Evolutionary conservation across 1,284 basidiomycete species (phyloP), one percentile per base, ranked within the genome.

Genomic region (Gastroboletus turbinatus): DNA sequence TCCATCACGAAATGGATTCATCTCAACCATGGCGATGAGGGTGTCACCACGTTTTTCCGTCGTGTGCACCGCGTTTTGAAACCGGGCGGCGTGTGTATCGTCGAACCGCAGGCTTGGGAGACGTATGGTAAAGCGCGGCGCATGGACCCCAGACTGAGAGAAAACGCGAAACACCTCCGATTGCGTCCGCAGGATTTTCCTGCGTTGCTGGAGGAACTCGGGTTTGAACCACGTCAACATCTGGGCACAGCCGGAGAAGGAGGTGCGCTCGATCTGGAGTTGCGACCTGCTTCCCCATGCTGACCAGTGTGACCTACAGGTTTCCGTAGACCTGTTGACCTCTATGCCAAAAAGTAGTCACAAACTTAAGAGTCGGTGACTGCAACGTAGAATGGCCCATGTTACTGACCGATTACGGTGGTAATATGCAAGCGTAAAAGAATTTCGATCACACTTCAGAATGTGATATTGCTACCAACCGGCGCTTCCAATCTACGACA

Each of bases 1-100:
- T 94, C 91, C 0, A 74, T 94, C 44, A 83, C 90, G 0, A 94
- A 93, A 70, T 94, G 92, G 91, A 90, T 94, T 27, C 91, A 94
- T 69, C 74, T 94, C 3, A 86, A 92, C 60, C 75, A 76, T 10
- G 88, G 88, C 13, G 91, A 94, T 62, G 79, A 81, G 1, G 90
- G 84, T 0, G 60, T 94, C 13, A 62, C 69, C 45, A 57, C 60
- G 0, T 91, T 93, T 68, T 93, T 94, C 64, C 71, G 66, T 3
- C 81, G 83, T 21, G 81, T 85, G 0, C 75, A 83, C 59, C 64
- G 70, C n/a, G 78, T 82, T 3, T 75, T 94, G 19, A 75, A 70
- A 19, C 71, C 79, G 0, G 84, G 82, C 4, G 87, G 87, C 0
- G 71, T 69, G 2, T 87, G 93, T 55, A 66, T 93, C 1, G 75